Evolutionary conservation across 2,329 filamentous ascomycete genomes (phyloP).

Genomic region (Cyphellophora europaea): DNA sequence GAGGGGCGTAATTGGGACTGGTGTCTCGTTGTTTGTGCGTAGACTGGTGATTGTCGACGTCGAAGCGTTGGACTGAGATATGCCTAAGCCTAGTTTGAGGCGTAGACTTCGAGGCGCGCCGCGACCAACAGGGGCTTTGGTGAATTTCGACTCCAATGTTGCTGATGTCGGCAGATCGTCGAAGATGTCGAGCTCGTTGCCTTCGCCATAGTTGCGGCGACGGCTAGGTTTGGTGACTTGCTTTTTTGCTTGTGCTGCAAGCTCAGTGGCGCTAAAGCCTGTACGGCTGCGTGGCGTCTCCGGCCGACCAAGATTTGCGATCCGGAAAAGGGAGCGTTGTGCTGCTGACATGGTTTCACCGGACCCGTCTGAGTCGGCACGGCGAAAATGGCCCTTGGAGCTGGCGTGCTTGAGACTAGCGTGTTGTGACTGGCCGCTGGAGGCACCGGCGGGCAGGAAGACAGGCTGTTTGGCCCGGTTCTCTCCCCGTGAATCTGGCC

Average conservation of each 20-base stretch:
- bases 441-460: constrained; percentile 70
- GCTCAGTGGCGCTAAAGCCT: constrained; percentile 40
- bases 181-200: constrained; percentile 83
- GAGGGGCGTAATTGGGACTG: constrained; percentile 49
- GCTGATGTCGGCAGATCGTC: constrained; percentile 89
- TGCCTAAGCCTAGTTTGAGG: constrained; percentile 36
- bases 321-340: constrained; percentile 31
- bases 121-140: constrained; percentile 66
- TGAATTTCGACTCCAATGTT: constrained; percentile 68
- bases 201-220: constrained; percentile 74
- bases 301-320: constrained; percentile 32
- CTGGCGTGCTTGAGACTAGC: constrained; percentile 58
- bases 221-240: constrained; percentile 65
- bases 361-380: constrained; percentile 70
- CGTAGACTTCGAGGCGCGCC: constrained; percentile 57
- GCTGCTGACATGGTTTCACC: constrained; percentile 35
- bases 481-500: constrained; percentile 30
- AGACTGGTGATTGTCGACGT: constrained; percentile 18
- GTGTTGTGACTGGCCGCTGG: constrained; percentile 69
- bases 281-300: constrained; percentile 38
- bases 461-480: constrained; percentile 50
- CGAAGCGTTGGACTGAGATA: constrained; percentile 21
- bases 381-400: constrained; percentile 57
- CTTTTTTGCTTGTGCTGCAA: constrained; percentile 52
- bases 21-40: constrained; percentile 24